These are phyloP conservation scores for Dothiorella sarmentorum DNA, from an alignment of 2,329 filamentous ascomycete species.

Conservation along the genomic window DNA sequence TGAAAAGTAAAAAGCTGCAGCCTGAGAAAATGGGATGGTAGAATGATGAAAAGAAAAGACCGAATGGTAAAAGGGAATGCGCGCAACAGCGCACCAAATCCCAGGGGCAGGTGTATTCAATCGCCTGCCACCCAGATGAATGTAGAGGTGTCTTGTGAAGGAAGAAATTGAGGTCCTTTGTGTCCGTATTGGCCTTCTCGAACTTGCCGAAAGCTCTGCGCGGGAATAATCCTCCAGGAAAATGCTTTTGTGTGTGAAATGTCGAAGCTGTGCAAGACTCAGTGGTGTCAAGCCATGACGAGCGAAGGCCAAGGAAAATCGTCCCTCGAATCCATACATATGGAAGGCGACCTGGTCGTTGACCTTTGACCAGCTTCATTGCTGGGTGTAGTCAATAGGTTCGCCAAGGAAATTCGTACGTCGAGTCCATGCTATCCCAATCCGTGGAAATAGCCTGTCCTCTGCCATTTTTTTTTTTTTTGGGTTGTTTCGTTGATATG, in stretches of 20 bases:
- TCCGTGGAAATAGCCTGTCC: neutral
- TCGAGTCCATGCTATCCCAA: conserved; percentile 1
- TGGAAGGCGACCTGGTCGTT: conserved; percentile 1
- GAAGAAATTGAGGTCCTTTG: neutral
- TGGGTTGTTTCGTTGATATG: neutral
- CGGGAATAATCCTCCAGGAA: conserved; percentile 7
- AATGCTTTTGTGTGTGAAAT: conserved; percentile 13
- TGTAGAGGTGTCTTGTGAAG: conserved; percentile 10
- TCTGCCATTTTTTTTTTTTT: neutral
- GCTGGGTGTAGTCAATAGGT: conserved; percentile 13
- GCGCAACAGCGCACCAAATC: neutral
- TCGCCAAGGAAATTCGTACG: conserved; percentile 14
- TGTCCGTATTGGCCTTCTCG: neutral
- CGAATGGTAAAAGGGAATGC: neutral
- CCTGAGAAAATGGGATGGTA: neutral
- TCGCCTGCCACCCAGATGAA: conserved; percentile 2
- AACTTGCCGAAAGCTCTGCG: conserved; percentile 3
- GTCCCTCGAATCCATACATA: conserved; percentile 10
- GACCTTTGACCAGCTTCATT: conserved; percentile 1
- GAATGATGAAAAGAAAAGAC: neutral
- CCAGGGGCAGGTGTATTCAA: neutral
- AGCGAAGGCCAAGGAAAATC: conserved; percentile 2
- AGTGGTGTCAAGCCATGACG: neutral
- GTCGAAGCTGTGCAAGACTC: neutral
- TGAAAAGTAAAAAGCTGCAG: neutral